Conservation (phyloP, 768 basidiomycete genomes). For the Omphalotus guepiniiformis region DNA sequence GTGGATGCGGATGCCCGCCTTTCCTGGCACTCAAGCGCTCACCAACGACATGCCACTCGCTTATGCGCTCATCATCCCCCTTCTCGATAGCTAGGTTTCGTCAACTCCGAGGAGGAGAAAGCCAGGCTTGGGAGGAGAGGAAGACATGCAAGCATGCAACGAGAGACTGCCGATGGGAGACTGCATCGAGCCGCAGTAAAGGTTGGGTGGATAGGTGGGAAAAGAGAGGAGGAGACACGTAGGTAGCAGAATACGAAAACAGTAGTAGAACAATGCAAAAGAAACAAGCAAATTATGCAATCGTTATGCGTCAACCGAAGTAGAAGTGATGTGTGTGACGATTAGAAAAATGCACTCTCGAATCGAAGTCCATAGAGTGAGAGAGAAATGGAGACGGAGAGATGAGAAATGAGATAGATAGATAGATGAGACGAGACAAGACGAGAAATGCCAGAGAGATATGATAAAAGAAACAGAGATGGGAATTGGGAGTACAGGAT, state of each 20-base stretch:
- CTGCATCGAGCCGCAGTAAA: neutral
- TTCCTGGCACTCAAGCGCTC: slow-evolving; percentile 7
- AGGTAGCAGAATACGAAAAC: too few relatives aligned
- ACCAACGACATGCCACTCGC: slow-evolving; percentile 3
- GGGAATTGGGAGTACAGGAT: slow-evolving; percentile 4
- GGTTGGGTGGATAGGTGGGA: neutral
- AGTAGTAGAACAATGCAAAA: too few relatives aligned
- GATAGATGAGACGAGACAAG: slow-evolving; percentile 13
- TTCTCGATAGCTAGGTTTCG: neutral
- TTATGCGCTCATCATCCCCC: slow-evolving; percentile 1
- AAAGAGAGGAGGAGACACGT: too few relatives aligned
- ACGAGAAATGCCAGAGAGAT: slow-evolving; percentile 10
- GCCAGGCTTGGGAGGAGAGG: neutral
- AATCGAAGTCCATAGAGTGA: neutral
- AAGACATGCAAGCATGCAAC: neutral
- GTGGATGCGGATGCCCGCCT: neutral
- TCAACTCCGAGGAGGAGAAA: slow-evolving; percentile 2
- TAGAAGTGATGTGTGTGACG: neutral
- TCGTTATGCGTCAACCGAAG: neutral
- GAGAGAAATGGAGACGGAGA: slow-evolving; percentile 1
- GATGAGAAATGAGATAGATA: slow-evolving; percentile 16
- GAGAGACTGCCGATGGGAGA: too few relatives aligned
- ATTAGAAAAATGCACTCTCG: too few relatives aligned
- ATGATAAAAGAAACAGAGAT: slow-evolving; percentile 4
- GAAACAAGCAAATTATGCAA: neutral